A percentile compares a stretch with the other conserved stretches of the same genome.
Evolutionary conservation across 2,329 filamentous ascomycete genomes (phyloP).

Genomic region (Sporothrix brunneoviolacea): DNA sequence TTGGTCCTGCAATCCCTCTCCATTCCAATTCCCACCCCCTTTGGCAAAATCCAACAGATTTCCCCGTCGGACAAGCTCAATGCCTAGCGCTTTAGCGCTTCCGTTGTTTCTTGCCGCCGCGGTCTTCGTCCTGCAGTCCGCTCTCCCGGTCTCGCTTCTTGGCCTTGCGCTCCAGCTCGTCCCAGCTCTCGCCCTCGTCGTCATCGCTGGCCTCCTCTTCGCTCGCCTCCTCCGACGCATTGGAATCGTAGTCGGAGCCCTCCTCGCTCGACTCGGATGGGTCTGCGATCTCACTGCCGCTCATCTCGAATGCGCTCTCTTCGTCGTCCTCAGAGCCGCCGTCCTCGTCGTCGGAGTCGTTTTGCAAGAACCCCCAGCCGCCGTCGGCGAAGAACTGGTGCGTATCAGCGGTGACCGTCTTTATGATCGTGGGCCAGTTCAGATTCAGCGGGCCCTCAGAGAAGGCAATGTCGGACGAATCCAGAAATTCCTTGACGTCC

Average conservation of each 20-base stretch:
- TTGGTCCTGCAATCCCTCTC: no score
- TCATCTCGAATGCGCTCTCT: slow-evolving; percentile 88
- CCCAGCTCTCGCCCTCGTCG: slow-evolving; percentile 84
- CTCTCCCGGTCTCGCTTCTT: slow-evolving; percentile 71
- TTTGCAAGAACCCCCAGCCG: slow-evolving; percentile 87
- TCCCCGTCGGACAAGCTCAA: no score
- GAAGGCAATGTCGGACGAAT: slow-evolving; percentile 90
- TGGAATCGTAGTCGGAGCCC: slow-evolving; percentile 88
- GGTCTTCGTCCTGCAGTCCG: slow-evolving; percentile 68
- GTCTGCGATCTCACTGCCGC: slow-evolving; percentile 78
- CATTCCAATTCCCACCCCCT: no score
- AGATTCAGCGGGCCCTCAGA: slow-evolving; percentile 93
- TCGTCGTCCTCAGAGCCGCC: slow-evolving; percentile 74
- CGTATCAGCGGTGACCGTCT: slow-evolving; percentile 89
- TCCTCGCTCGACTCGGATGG: slow-evolving; percentile 71
- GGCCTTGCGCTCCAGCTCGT: slow-evolving; percentile 86
- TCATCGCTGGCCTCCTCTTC: slow-evolving; percentile 70
- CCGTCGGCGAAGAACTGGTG: slow-evolving; percentile 94
- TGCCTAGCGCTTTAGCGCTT: slow-evolving; percentile 37
- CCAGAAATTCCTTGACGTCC: slow-evolving; percentile 94
- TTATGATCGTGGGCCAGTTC: slow-evolving; percentile 99
- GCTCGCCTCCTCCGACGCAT: slow-evolving; percentile 73
- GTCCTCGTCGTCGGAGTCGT: slow-evolving; percentile 80
- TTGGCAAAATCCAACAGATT: no score
- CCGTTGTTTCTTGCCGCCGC: slow-evolving; percentile 62